Base-by-base conservation (phyloP, 2,329 filamentous ascomycete species). In the Ophiostoma himal-ulmi region DNA sequence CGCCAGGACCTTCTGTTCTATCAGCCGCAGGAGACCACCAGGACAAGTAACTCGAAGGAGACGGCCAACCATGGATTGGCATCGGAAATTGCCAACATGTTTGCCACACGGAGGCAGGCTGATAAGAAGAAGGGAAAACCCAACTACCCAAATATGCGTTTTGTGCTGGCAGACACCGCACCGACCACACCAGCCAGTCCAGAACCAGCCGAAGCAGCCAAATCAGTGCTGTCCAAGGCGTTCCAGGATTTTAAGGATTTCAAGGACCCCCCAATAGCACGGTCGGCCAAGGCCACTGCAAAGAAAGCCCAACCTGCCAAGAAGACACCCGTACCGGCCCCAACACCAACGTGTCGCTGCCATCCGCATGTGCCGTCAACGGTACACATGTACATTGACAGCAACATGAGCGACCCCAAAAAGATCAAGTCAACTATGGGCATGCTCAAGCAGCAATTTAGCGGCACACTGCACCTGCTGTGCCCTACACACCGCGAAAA, bases 371-470 rank as follows among this genome's bases (percentile, higher is more conserved):
- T 74, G 44, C 73, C 73, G 3, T 66, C 52, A 1, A 70, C 72
- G 1, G 65, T 74, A 8, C 71, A 71, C n/a, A 72, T 73, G 70
- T 70, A 72, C 14, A 69, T 73, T 1, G 72, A 74, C 41, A 44
- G 36, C 62, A 65, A 54, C 11, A 72, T 69, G 0, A 67, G 67
- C 20, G 62, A 57, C 36, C 14, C n/a, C 7, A 39, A 14, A 8
- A 39, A 39, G 36, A 39, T 20, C 20, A 39, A 44, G 37, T 17
- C n/a, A 10, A 13, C 30, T 11, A 13, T 66, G 34, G 34, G 37
- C 20, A 66, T 66, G 17, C 36, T 66, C 20, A 5, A 34, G 69
- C 14, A 41, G 41, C 5, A 68, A 69, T 39, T 41, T n/a, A 37
- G 14, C n/a, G n/a, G 22, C 34, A 22, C 14, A 3, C 20, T 36